A percentile compares a stretch with the other conserved stretches of the same genome.
Evolutionary conservation across 495 filamentous ascomycete genomes (phyloP).

Genomic region (Elasticomyces elasticus): DNA sequence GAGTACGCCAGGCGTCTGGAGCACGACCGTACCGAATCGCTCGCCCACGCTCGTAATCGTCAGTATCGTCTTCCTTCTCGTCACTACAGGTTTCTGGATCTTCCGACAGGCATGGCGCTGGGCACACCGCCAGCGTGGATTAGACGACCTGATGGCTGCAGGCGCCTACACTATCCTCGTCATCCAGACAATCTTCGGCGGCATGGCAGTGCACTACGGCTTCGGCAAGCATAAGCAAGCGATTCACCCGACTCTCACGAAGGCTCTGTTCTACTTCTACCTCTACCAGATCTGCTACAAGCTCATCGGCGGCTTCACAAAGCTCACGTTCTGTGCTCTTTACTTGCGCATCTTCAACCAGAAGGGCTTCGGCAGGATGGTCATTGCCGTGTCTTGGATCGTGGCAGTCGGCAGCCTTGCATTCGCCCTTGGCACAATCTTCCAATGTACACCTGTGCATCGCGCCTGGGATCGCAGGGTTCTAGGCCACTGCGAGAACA

Average conservation of each 20-base stretch:
- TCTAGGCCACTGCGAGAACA: slow-evolving; percentile 10
- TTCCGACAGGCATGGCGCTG: slow-evolving; percentile 11
- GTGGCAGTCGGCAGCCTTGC: slow-evolving; percentile 1
- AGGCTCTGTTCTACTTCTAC: slow-evolving; percentile 8
- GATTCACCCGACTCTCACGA: slow-evolving; percentile 3
- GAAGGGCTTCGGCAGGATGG: slow-evolving; percentile 3
- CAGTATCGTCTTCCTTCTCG: slow-evolving; percentile 9
- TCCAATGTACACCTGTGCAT: slow-evolving; percentile 13
- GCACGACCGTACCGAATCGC: not conserved
- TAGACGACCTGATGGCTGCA: slow-evolving; percentile 8
- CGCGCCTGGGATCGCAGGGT: slow-evolving; percentile 8
- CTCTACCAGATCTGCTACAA: slow-evolving; percentile 18
- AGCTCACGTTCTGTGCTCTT: slow-evolving; percentile 14
- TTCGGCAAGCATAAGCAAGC: slow-evolving; percentile 7
- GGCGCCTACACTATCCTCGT: slow-evolving; percentile 8
- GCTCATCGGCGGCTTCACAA: slow-evolving; percentile 11
- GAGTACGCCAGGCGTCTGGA: not conserved
- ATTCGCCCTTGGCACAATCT: slow-evolving; percentile 7
- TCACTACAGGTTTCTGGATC: slow-evolving; percentile 5
- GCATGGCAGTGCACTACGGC: slow-evolving; percentile 5
- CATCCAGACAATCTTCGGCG: slow-evolving; percentile 10
- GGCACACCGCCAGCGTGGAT: slow-evolving; percentile 8
- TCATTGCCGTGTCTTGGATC: not conserved
- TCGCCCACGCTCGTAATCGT: slow-evolving; percentile 3
- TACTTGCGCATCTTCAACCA: slow-evolving; percentile 13